Conservation (phyloP, 2,329 filamentous ascomycete genomes). For the Fusarium virguliforme region DNA sequence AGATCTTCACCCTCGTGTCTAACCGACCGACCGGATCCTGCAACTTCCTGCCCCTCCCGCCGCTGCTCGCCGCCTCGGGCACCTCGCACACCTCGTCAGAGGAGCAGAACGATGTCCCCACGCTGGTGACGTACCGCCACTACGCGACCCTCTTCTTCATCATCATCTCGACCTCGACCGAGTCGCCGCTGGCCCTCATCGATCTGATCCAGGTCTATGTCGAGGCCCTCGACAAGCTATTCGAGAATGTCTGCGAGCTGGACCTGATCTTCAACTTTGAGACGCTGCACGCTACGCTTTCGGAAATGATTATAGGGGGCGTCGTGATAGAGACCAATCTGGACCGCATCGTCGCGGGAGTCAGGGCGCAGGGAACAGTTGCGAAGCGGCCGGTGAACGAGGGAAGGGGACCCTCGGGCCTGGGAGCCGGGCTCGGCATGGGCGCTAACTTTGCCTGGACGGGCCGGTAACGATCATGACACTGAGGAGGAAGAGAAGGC, state of each 20-base stretch:
- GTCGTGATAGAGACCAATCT: slow-evolving; percentile 94
- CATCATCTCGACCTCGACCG: slow-evolving; percentile 95
- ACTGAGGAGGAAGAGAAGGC: slow-evolving; percentile 18
- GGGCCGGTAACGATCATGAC: slow-evolving; percentile 53
- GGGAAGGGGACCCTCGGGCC: slow-evolving; percentile 61
- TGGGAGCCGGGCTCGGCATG: slow-evolving; percentile 69
- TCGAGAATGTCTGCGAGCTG: slow-evolving; percentile 98
- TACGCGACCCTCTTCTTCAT: slow-evolving; percentile 99
- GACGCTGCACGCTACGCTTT: slow-evolving; percentile 90
- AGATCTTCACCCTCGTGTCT: slow-evolving; percentile 96
- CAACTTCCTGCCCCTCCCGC: slow-evolving; percentile 91
- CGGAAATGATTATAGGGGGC: slow-evolving; percentile 95
- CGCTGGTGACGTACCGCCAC: slow-evolving; percentile 96
- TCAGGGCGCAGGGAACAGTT: slow-evolving; percentile 82
- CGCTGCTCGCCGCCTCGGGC: slow-evolving; percentile 74
- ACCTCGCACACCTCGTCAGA: slow-evolving; percentile 76
- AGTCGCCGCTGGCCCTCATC: slow-evolving; percentile 94
- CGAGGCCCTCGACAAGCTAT: slow-evolving; percentile 92
- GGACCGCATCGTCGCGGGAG: slow-evolving; percentile 89
- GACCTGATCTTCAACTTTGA: slow-evolving; percentile 99
- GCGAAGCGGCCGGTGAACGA: slow-evolving; percentile 86
- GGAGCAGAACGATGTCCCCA: slow-evolving; percentile 89
- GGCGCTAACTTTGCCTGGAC: slow-evolving; percentile 73
- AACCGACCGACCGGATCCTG: slow-evolving; percentile 93
- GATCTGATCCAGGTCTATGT: slow-evolving; percentile 99